These are phyloP conservation scores for Trametes cinnabarina DNA, from an alignment of 768 basidiomycete genomes.

Conservation along the genomic window DNA sequence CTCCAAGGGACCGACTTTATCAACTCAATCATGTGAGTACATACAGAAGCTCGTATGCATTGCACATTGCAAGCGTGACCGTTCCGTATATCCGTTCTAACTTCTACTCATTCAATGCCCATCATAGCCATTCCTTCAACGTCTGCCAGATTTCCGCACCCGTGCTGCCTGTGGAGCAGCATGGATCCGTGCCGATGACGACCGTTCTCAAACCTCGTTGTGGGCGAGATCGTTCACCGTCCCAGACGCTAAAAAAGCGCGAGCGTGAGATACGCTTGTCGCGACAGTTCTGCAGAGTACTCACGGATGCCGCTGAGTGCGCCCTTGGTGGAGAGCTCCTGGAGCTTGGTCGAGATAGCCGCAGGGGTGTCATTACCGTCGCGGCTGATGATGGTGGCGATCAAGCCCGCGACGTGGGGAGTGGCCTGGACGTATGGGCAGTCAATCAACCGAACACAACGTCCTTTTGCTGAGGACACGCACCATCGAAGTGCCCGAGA, in stretches of 20 bases:
- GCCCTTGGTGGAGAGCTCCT: conserved; percentile 29
- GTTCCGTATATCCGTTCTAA: conserved; percentile 5
- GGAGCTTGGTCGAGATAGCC: conserved; percentile 28
- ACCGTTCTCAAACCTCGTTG: conserved; percentile 6
- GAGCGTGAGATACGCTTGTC: not conserved
- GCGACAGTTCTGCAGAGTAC: not conserved
- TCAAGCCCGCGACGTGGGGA: conserved; percentile 41
- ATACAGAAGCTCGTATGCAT: not conserved
- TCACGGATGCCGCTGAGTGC: conserved; percentile 30
- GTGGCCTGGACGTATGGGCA: conserved; percentile 36
- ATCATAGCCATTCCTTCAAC: too few species aligned
- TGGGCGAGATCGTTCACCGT: conserved; percentile 9
- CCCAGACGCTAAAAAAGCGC: not conserved
- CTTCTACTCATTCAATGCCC: not conserved
- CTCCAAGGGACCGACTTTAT: not conserved
- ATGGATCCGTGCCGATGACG: not conserved
- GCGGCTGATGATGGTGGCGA: conserved; percentile 36
- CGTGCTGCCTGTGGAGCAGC: not conserved
- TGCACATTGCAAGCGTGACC: not conserved
- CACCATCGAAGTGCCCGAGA: conserved; percentile 24
- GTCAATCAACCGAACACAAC: not conserved
- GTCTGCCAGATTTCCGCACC: not conserved
- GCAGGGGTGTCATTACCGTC: conserved; percentile 35
- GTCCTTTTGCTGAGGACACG: not conserved
- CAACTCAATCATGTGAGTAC: not conserved